Percentiles rank a stretch among this genome's conserved stretches.
phyloP scores from a whole-genome alignment of 768 basidiomycete genomes.

The Rhodotorula kratochvilovae region DNA sequence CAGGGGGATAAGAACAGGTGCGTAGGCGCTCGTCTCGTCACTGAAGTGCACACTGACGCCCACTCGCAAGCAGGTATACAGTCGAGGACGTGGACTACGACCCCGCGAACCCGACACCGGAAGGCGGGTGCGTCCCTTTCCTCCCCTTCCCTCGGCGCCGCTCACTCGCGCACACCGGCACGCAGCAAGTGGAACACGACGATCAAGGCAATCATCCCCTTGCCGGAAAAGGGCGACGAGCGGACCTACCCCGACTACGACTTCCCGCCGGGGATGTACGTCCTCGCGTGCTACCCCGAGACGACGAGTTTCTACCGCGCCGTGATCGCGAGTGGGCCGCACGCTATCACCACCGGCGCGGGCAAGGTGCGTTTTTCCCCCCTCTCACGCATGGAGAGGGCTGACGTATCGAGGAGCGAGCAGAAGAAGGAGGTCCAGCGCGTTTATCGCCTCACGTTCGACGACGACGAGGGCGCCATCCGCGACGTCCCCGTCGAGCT shows the following conservation, averaged over 20 bases:
- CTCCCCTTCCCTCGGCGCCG: background rate
- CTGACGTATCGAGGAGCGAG: too few relatives aligned
- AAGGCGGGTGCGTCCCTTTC: constrained; percentile 21
- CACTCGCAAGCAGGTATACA: constrained; percentile 44
- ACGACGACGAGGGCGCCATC: constrained; percentile 38
- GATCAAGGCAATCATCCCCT: constrained; percentile 49
- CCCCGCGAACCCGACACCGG: constrained; percentile 20
- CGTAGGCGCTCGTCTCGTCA: accelerated
- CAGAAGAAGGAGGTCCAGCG: constrained; percentile 23
- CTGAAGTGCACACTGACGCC: too few relatives aligned
- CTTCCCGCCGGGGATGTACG: constrained; percentile 44
- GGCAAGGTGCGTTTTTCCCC: constrained; percentile 25
- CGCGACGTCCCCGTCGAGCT: constrained; percentile 28
- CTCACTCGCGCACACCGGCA: background rate
- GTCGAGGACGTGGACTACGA: constrained; percentile 50
- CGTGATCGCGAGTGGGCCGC: constrained; percentile 42
- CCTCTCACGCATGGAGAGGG: too few relatives aligned
- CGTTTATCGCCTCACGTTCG: constrained; percentile 41
- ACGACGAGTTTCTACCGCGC: constrained; percentile 52
- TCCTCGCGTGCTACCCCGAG: constrained; percentile 51
- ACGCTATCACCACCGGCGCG: background rate
- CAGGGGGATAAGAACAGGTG: constrained; percentile 47
- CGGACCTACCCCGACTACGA: constrained; percentile 47
- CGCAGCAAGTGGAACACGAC: constrained; percentile 48
- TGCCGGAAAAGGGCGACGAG: constrained; percentile 47